Evolutionary conservation across 1,284 basidiomycete genomes (phyloP).

Genomic region (Malassezia nana): DNA sequence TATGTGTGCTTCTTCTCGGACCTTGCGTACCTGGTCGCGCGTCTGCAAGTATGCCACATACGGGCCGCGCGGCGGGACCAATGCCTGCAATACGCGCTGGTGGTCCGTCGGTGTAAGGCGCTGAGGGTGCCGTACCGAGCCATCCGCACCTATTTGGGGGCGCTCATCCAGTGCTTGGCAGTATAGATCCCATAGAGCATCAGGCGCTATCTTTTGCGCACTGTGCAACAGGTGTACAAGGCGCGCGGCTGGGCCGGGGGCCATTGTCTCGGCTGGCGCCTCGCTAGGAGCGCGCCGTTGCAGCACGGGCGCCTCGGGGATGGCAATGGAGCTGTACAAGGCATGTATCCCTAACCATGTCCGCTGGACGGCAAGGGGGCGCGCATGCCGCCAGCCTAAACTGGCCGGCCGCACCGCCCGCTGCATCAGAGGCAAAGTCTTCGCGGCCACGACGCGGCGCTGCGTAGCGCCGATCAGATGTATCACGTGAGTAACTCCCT

Average conservation of each 20-base stretch:
- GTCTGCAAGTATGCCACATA: constrained; percentile 1
- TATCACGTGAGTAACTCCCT: background rate
- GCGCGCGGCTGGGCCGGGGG: background rate
- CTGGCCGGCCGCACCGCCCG: constrained; percentile 2
- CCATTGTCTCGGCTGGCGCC: background rate
- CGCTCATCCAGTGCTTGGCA: constrained; percentile 7
- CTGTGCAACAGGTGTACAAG: constrained; percentile 5
- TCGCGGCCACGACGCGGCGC: background rate
- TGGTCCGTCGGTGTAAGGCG: constrained; percentile 4
- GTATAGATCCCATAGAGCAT: constrained; percentile 12
- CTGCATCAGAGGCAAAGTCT: background rate
- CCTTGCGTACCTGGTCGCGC: background rate
- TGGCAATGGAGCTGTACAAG: background rate
- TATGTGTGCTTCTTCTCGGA: background rate
- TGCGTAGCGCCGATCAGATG: background rate
- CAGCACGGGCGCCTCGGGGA: background rate
- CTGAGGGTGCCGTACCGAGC: constrained; percentile 9
- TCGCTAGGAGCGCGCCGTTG: background rate
- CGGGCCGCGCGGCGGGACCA: background rate
- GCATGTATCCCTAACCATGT: background rate
- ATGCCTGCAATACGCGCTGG: constrained; percentile 10
- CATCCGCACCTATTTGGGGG: background rate
- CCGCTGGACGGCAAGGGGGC: background rate
- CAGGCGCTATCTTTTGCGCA: background rate
- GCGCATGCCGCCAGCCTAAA: background rate